phyloP scores from a whole-genome alignment of 2,329 filamentous ascomycete genomes.

The Alternaria atra region DNA sequence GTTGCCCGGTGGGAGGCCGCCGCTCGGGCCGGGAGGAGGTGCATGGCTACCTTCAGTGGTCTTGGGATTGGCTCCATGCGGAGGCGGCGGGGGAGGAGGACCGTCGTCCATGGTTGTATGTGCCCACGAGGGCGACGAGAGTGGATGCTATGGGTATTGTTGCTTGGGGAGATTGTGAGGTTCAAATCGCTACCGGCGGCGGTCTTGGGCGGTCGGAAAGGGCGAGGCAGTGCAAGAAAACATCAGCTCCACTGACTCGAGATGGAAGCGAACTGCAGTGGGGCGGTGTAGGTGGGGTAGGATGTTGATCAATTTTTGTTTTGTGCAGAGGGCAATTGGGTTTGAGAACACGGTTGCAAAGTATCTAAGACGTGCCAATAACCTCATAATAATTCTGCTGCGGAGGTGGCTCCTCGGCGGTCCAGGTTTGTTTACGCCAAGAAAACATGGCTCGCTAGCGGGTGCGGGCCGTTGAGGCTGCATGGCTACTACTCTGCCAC shows the following conservation, averaged over 20 bases:
- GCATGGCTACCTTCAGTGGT: constrained; percentile 53
- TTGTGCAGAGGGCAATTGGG: constrained; percentile 12
- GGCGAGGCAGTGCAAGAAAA: constrained; percentile 32
- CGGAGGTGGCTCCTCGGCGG: constrained; percentile 15
- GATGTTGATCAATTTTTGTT: constrained; percentile 6
- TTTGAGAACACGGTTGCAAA: constrained; percentile 14
- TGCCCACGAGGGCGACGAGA: constrained; percentile 37
- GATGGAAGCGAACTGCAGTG: constrained; percentile 17
- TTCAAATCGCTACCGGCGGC: constrained; percentile 8
- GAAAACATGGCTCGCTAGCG: constrained; percentile 21
- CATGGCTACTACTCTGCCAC: constrained; percentile 26
- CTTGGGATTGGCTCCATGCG: constrained; percentile 81
- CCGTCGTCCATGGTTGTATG: constrained; percentile 49
- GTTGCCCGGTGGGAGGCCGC: constrained; percentile 82
- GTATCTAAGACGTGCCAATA: constrained; percentile 7
- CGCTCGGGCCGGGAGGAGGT: constrained; percentile 33
- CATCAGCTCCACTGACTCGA: constrained; percentile 36
- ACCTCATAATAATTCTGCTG: constrained; percentile 1
- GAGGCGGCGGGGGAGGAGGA: constrained; percentile 80
- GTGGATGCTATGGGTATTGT: constrained; percentile 22
- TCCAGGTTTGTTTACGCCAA: constrained; percentile 29
- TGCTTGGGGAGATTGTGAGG: constrained; percentile 6
- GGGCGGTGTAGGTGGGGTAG: constrained; percentile 14
- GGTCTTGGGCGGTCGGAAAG: constrained; percentile 18
- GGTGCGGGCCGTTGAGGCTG: constrained; percentile 23